These are phyloP conservation scores for Gypsophila paniculata DNA, from an alignment of 179 eudicot species.

Conservation along the genomic window DNA sequence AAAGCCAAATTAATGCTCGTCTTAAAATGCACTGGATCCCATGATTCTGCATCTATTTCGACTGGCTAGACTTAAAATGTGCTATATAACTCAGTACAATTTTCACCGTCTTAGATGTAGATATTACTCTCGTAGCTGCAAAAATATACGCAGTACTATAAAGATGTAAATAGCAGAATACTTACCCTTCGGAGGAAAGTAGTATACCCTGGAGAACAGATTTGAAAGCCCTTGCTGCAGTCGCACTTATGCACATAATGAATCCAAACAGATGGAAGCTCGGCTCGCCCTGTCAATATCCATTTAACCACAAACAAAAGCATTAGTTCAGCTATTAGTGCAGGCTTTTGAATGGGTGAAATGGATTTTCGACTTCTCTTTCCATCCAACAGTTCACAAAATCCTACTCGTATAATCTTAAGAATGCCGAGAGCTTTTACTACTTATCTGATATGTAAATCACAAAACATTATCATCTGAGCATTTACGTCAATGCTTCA, in stretches of 20 bases:
- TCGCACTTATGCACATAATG: constrained; percentile 87
- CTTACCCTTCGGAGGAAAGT: constrained; percentile 88
- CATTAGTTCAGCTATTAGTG: background rate
- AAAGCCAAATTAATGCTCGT: too few species aligned
- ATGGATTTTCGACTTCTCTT: background rate
- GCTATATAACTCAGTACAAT: too few species aligned
- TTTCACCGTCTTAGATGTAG: too few species aligned
- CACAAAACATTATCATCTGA: background rate
- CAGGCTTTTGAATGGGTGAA: background rate
- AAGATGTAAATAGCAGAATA: background rate
- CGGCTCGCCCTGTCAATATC: constrained; percentile 80
- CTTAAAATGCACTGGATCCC: too few species aligned
- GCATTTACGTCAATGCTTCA: background rate
- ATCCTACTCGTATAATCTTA: background rate
- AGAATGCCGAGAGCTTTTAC: background rate
- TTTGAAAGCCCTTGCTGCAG: constrained; percentile 95
- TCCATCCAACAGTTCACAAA: background rate
- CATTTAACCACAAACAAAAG: constrained; percentile 13
- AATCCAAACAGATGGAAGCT: constrained; percentile 94
- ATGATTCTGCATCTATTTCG: too few species aligned
- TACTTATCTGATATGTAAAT: background rate
- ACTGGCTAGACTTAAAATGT: too few species aligned
- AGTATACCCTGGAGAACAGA: constrained; percentile 95
- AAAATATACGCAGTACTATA: background rate
- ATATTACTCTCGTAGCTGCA: background rate